Percentiles rank a stretch among this genome's conserved stretches.
phyloP scores from a whole-genome alignment of 306 rosid species.

The Gillenia trifoliata region DNA sequence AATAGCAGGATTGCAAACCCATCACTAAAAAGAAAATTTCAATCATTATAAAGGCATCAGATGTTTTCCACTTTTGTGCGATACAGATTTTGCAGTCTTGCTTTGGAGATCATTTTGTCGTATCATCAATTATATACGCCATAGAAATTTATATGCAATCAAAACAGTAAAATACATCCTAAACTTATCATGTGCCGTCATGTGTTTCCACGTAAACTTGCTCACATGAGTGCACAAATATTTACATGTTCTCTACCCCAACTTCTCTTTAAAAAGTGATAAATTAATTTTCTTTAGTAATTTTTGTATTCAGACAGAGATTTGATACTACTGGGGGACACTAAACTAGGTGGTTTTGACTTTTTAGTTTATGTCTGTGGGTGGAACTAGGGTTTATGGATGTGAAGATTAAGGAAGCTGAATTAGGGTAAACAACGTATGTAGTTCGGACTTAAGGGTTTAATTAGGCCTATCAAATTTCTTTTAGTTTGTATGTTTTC shows the following conservation, averaged over 20 bases:
- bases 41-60: neutral
- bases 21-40: neutral
- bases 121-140: rapidly evolving
- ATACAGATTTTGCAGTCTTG: neutral
- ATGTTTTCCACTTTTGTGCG: neutral
- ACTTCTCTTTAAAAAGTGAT: neutral
- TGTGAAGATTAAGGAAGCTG: neutral
- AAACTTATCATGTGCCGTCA: no score
- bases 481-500: neutral
- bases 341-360: neutral
- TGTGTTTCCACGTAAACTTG: neutral
- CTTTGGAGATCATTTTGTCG: neutral
- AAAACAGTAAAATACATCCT: rapidly evolving
- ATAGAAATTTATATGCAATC: neutral
- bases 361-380: neutral
- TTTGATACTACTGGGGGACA: neutral
- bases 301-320: neutral
- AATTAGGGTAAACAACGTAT: neutral
- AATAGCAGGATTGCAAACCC: neutral
- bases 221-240: neutral
- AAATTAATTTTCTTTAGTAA: neutral
- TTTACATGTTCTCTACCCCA: neutral
- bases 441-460: neutral
- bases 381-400: neutral
- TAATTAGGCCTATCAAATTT: neutral